Evolutionary conservation across 2,329 filamentous ascomycete species (phyloP).

Genomic region (Diaporthe destruens): DNA sequence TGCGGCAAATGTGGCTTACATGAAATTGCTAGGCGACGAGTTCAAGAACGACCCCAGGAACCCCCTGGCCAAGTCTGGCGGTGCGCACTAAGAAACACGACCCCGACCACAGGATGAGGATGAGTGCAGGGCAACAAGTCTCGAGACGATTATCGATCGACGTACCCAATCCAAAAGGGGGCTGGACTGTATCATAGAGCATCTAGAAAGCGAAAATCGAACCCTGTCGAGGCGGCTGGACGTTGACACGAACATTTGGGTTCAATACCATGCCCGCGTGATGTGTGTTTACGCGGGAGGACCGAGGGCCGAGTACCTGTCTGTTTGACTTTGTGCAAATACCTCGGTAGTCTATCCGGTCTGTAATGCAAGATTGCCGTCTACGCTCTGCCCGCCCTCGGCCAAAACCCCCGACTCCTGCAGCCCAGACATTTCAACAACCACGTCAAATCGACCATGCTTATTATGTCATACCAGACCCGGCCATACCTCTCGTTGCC

Average conservation of each 20-base stretch:
- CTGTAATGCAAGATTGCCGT: neutral
- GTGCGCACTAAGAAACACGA: slow-evolving; percentile 56
- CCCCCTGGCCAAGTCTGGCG: slow-evolving; percentile 67
- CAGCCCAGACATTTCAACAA: neutral
- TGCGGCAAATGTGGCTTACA: slow-evolving; percentile 39
- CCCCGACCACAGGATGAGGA: neutral
- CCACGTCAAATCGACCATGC: neutral
- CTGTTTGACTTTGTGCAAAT: neutral
- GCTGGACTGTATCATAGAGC: slow-evolving; percentile 39
- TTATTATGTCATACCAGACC: neutral
- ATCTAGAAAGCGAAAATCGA: slow-evolving; percentile 38
- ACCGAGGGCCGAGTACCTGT: neutral
- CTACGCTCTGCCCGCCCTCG: neutral
- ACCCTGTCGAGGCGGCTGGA: neutral
- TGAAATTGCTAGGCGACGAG: slow-evolving; percentile 78
- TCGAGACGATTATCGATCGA: slow-evolving; percentile 28
- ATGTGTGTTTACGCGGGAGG: too few relatives aligned
- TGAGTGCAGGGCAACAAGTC: slow-evolving; percentile 6
- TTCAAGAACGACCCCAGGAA: slow-evolving; percentile 98
- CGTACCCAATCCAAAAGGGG: neutral
- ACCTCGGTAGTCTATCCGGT: neutral
- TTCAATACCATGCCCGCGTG: neutral
- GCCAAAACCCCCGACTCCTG: neutral
- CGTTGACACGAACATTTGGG: neutral
- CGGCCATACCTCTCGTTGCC: neutral